Evolutionary conservation across 768 basidiomycete species (phyloP), one percentile per base, ranked within the genome.

Genomic region (Lactifluus piperatus): DNA sequence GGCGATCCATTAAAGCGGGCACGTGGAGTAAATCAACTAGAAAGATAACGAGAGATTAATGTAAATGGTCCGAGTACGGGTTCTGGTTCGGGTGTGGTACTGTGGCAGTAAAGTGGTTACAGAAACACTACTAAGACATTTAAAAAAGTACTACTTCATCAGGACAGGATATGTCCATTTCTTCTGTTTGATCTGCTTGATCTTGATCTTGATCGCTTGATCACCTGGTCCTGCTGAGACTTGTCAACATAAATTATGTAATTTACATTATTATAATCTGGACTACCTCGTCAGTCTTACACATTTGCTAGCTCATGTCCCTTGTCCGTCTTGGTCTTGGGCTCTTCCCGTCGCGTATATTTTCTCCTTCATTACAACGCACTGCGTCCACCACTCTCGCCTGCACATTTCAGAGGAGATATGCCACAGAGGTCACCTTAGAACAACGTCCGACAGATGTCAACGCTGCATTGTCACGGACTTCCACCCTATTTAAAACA

Each of bases 401-500:
- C 8, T 54, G 60, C 44, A 58, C 54, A 10, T 56, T 69, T 29
- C 61, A 63, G 14, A 68, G 71, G 43, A 66, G 63, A n/a, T 78
- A 73, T 58, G 77, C 78, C 6, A 73, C 72, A 27, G 72, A 73
- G 46, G 65, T 70, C 2, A 65, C 68, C 10, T 64, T 65, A 30
- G 66, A 64, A 34, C 66, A 67, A 55, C 62, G 65, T 26, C 70
- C 76, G 26, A 65, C 70, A 37, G 69, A 71, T 54, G 66, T 73
- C 62, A 70, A 67, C 49, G 66, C 65, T 18, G 79, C 81, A 14
- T 75, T 85, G 56, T 71, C 78, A 62, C 77, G 84, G 54, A 76
- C 77, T 47, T 72, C 78, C 26, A 74, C 74, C 46, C 74, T 85
- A 55, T 92, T 85, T 79, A 94, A 94, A 74, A 91, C 85, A 22